Evolutionary conservation across 2,329 filamentous ascomycete species (phyloP), one percentile per base, ranked within the genome.

Genomic region (Fusarium ramigenum): DNA sequence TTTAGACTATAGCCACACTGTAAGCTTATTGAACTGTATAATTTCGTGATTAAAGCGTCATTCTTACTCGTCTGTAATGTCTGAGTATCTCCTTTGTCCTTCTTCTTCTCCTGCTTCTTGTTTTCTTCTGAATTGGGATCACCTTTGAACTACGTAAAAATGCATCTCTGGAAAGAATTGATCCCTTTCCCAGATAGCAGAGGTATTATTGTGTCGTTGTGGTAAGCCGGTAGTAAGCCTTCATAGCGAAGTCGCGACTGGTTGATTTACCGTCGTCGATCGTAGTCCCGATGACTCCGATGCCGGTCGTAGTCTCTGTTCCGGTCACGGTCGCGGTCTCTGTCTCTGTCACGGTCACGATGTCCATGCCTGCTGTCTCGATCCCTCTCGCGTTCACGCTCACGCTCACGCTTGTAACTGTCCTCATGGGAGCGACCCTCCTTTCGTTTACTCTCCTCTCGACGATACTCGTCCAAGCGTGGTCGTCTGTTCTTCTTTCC

Each of bases 381-480:
- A 23, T 84, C 81, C 54, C 78, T 76, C 47, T 81, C 80, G 82
- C 73, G 81, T 49, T 81, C 80, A 82, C 74, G 81, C 77, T 84
- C 83, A 34, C 82, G 78, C 34, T 83, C 81, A 54, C 82, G 78
- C 68, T 87, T 88, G 70, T 88, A 87, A 73, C 83, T 84, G 50
- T 85, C 82, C 36, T 85, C 83, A 9, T 82, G 73, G 50, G 82
- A 79, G 60, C 82, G 80, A 44, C 80, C 79, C 64, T 87, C 85
- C 69, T 84, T 87, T 53, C 83, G 81, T 69, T 83, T 84, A 40
- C 81, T 83, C 72, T 84, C 82, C 63, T 84, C 85, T 9, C 80
- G 81, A 32, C 82, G 81, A 66, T 89, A 89, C 54, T 89, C 87
- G 30, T 87, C 83, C 18, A 90, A 78, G 46, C 85, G 82, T 18